Evolutionary conservation across 106 monocot species (phyloP), one percentile per base, ranked within the genome.

Genomic region (Apostasia shenzhenica): DNA sequence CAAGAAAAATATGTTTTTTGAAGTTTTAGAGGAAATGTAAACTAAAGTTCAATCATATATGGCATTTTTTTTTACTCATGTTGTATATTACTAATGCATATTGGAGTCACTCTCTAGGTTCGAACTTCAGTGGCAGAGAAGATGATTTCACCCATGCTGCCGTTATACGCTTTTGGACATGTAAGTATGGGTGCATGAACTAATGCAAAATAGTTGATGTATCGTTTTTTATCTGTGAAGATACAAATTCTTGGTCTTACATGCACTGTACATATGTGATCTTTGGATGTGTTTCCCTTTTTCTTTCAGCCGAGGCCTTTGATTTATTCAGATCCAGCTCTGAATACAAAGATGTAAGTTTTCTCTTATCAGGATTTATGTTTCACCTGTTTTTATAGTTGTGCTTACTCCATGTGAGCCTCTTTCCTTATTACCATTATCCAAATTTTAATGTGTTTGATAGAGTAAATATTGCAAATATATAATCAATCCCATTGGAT

Each of bases 111-210:
- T 57, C 62, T 14, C 59, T 72, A 95, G 95, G 95, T 63, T 66
- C 51, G 47, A 82, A 75, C 81, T 82, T 95, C 65, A 81, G 86
- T 41, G n/a, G n/a, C 13, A 57, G 66, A 47, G 78, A 79, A 13
- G 77, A 49, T 55, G 80, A 77, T 49, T 95, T 82, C 53, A 89
- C 88, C 38, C 95, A 92, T 82, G 92, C 86, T 63, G 84, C 84
- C 66, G 82, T 86, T 0, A 84, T 92, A 60, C 91, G 91, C 9
- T 95, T 95, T 70, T 84, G 82, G 68, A 84, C 89, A 66, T 37
- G 91, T 95, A 89, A 85, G 77, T 37, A 68, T 73, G 41, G 50
- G 4, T 54, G n/a, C 26, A 53, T n/a, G 45, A 48, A 3, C 2
- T 56, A 61, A 10, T 37, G 49, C 3, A 11, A 41, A 4, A 8